Evolutionary conservation across 306 rosid species (phyloP), one percentile per base, ranked within the genome.

Genomic region (Lotus japonicus): DNA sequence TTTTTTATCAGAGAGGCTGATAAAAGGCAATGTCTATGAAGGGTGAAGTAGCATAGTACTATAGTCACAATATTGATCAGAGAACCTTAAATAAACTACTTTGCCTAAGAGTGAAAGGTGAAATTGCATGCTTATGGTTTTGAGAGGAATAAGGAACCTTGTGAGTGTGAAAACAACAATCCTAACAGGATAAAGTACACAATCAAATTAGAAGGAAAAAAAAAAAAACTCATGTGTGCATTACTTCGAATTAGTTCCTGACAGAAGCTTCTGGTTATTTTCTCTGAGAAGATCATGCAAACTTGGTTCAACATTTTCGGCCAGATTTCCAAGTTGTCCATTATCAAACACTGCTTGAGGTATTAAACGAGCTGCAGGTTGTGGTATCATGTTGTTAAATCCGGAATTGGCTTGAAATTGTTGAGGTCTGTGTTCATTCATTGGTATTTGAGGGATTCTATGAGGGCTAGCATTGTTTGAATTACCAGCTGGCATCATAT

Each of bases 231-330:
- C 45, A 48, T 52, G 11, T 23, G 15, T 6, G 9, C 53, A 51
- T 58, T 74, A 81, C 88, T 71, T 81, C 77, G 82, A 82, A 77
- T 60, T 58, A 50, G 26, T 42, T 38, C 64, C 60, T 15, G 57
- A 36, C 4, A 73, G 52, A 66, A 76, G 50, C 31, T 36, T 56
- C 53, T 7, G 11, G 69, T 75, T 45, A 14, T 64, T 70, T 11
- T 33, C 76, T 46, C 6, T 66, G 68, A 50, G 2, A 26, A 50
- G 48, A 58, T 62, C 57, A 49, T 12, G 39, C 7, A 75, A 68
- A 28, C 42, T 50, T 35, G 79, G 80, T 26, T 46, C 68, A 48
- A 56, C 18, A 45, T 36, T 53, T 43, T 50, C 28, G 0, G 45
- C 21, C 19, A 49, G 50, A 60, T 69, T 58, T 44, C 76, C 64